Conservation (phyloP, 1,284 basidiomycete species). For the Rhodofomes roseus region DNA sequence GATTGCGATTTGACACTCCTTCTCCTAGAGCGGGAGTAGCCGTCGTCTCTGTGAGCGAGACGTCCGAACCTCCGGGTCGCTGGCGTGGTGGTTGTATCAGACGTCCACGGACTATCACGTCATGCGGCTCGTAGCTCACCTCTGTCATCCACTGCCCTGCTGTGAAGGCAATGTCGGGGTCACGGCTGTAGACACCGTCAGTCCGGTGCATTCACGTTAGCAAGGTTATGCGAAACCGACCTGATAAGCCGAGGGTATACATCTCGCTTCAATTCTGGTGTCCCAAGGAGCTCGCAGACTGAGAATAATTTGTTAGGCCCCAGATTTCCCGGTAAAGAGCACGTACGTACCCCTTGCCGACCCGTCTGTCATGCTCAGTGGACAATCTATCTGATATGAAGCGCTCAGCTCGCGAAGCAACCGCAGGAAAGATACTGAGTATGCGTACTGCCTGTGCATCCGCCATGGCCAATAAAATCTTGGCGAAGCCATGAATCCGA, state of each 20-base stretch:
- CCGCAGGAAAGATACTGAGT: background rate
- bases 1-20: slow-evolving; percentile 8
- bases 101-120: background rate
- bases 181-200: slow-evolving; percentile 39
- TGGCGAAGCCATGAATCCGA: slow-evolving; percentile 61
- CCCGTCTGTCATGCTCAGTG: slow-evolving; percentile 78
- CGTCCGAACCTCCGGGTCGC: slow-evolving; percentile 76
- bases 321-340: background rate
- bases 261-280: slow-evolving; percentile 52
- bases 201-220: background rate
- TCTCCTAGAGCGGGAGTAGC: slow-evolving; percentile 38
- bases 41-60: slow-evolving; percentile 71
- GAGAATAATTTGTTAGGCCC: background rate
- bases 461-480: slow-evolving; percentile 54
- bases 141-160: slow-evolving; percentile 88
- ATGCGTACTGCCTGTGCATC: slow-evolving; percentile 54
- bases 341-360: slow-evolving; percentile 47
- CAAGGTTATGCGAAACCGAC: slow-evolving; percentile 28
- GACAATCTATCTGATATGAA: slow-evolving; percentile 53
- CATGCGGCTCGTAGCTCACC: slow-evolving; percentile 29
- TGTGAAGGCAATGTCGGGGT: slow-evolving; percentile 61
- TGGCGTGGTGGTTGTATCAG: slow-evolving; percentile 24
- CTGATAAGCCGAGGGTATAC: slow-evolving; percentile 58
- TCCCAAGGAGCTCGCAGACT: slow-evolving; percentile 67
- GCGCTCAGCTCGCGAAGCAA: background rate